Conservation (phyloP, 2,329 filamentous ascomycete genomes). For the Ramularia endophylla region DNA sequence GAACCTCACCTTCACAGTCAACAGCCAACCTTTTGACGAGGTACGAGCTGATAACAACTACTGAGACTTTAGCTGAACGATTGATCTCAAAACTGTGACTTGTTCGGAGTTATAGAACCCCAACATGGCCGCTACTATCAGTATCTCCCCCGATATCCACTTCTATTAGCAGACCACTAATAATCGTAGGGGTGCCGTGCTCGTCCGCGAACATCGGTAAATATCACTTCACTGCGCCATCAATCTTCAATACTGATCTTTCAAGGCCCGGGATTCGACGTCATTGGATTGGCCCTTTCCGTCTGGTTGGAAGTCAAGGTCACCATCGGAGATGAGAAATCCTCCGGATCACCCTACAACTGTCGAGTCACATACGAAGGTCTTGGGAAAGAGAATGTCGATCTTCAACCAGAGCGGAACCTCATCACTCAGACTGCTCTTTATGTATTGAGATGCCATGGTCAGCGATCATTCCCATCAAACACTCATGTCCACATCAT, state of each 20-base stretch:
- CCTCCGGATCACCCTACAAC: slow-evolving; percentile 61
- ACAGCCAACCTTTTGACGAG: no score
- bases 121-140: slow-evolving; percentile 17
- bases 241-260: slow-evolving; percentile 7
- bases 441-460: slow-evolving; percentile 90
- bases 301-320: slow-evolving; percentile 89
- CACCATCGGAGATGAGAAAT: slow-evolving; percentile 59
- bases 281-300: slow-evolving; percentile 89
- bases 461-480: slow-evolving; percentile 73
- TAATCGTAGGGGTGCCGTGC: slow-evolving; percentile 59
- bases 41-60: no score
- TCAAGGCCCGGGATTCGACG: slow-evolving; percentile 81
- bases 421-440: slow-evolving; percentile 90
- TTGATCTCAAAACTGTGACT: background rate
- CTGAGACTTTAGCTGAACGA: background rate
- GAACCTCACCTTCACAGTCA: no score
- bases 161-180: slow-evolving; percentile 5
- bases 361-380: slow-evolving; percentile 90
- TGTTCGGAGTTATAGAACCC: no score
- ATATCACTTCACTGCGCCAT: slow-evolving; percentile 1
- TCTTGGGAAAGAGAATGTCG: slow-evolving; percentile 70
- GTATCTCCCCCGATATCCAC: slow-evolving; percentile 7
- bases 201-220: slow-evolving; percentile 90
- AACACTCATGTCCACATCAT: slow-evolving; percentile 91
- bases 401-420: slow-evolving; percentile 78